A percentile compares a stretch with the other conserved stretches of the same genome.
These are phyloP conservation scores for Ceratocystis destructans DNA, from an alignment of 2,329 filamentous ascomycete species.

Conservation along the genomic window DNA sequence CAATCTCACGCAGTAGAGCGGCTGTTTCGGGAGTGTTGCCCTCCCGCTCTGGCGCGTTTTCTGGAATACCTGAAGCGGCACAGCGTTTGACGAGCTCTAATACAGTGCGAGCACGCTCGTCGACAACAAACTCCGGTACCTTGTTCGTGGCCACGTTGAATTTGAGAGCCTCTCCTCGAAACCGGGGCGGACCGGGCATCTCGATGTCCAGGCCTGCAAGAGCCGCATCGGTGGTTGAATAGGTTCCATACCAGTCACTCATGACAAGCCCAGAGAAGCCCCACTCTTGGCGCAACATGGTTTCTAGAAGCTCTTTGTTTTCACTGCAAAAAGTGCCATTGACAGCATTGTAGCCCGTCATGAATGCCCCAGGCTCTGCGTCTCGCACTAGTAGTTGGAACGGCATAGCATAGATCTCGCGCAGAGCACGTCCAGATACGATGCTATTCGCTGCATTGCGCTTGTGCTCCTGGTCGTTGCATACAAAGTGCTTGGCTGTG, in stretches of 20 bases:
- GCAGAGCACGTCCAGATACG: slow-evolving; percentile 41
- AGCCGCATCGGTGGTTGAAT: slow-evolving; percentile 38
- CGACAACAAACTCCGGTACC: slow-evolving; percentile 39
- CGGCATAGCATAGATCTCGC: slow-evolving; percentile 45
- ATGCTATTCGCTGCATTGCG: slow-evolving; percentile 42
- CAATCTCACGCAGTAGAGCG: slow-evolving; percentile 49
- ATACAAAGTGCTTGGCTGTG: slow-evolving; percentile 47
- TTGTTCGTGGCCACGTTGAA: slow-evolving; percentile 43
- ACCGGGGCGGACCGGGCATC: slow-evolving; percentile 44
- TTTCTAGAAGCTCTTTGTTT: slow-evolving; percentile 36
- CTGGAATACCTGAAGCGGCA: slow-evolving; percentile 38
- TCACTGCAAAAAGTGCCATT: slow-evolving; percentile 44
- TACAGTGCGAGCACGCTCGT: slow-evolving; percentile 44
- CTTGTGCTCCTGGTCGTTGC: slow-evolving; percentile 47
- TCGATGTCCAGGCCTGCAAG: slow-evolving; percentile 44
- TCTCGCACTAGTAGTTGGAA: slow-evolving; percentile 44
- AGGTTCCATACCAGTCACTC: slow-evolving; percentile 47
- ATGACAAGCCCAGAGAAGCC: slow-evolving; percentile 43
- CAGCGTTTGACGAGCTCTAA: slow-evolving; percentile 47
- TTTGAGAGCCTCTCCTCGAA: slow-evolving; percentile 38
- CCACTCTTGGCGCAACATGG: slow-evolving; percentile 43
- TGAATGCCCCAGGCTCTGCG: slow-evolving; percentile 38
- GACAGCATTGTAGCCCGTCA: slow-evolving; percentile 47
- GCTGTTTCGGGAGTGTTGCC: slow-evolving; percentile 49
- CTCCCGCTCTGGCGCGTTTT: slow-evolving; percentile 39